Evolutionary conservation across 1,139 yeast species (phyloP).

Genomic region (Scheffersomyces titani): DNA sequence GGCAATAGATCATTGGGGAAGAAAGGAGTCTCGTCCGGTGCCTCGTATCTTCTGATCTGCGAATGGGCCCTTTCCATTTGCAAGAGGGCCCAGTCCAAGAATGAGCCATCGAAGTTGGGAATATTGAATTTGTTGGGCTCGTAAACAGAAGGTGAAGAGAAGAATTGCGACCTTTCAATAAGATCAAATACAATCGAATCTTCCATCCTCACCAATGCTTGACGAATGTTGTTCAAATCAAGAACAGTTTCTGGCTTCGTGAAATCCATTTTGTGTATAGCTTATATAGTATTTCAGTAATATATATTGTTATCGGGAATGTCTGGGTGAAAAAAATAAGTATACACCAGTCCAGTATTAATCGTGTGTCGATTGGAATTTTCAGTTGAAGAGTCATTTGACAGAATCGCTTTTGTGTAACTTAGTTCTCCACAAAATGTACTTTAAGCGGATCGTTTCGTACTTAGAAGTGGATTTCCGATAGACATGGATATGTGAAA

Average conservation of each 20-base stretch:
- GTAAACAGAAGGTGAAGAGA: constrained; percentile 74
- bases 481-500: background rate
- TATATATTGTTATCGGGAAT: background rate
- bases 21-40: constrained; percentile 95
- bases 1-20: constrained; percentile 67
- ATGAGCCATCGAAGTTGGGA: constrained; percentile 74
- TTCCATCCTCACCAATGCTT: constrained; percentile 87
- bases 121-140: constrained; percentile 56
- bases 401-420: background rate
- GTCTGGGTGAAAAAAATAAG: background rate
- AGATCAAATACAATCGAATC: constrained; percentile 91
- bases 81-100: constrained; percentile 80
- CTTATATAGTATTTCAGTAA: background rate
- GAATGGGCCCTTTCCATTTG: constrained; percentile 81
- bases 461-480: background rate
- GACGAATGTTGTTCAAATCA: constrained; percentile 77
- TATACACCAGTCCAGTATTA: background rate
- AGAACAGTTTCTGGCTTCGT: constrained; percentile 81
- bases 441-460: background rate
- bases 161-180: constrained; percentile 91
- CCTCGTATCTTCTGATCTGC: constrained; percentile 85
- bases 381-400: background rate
- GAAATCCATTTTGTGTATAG: constrained; percentile 68
- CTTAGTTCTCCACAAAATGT: background rate
- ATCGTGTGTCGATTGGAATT: background rate